Percentiles rank a stretch among this genome's conserved stretches.
These are phyloP conservation scores for Ogataea wickerhamii DNA, from an alignment of 805 yeast genomes.

Conservation along the genomic window DNA sequence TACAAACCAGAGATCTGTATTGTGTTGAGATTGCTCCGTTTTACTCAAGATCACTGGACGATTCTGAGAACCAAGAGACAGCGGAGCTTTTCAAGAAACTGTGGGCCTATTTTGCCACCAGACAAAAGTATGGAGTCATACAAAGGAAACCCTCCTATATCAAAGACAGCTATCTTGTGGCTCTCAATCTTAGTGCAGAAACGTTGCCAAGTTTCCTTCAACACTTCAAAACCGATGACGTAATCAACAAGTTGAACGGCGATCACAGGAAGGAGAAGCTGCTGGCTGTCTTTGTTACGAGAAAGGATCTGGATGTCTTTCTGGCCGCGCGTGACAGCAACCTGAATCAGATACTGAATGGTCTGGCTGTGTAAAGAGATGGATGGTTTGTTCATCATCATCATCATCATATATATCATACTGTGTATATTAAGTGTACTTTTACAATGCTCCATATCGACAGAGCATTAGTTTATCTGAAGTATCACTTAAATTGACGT, in stretches of 20 bases:
- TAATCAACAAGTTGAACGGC: slow-evolving; percentile 12
- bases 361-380: slow-evolving; percentile 10
- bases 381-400: background rate
- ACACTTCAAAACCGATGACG: slow-evolving; percentile 18
- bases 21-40: slow-evolving; percentile 41
- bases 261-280: slow-evolving; percentile 16
- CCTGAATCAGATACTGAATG: slow-evolving; percentile 16
- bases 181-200: slow-evolving; percentile 13
- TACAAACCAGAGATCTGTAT: slow-evolving; percentile 49
- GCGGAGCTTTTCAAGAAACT: slow-evolving; percentile 30
- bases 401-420: background rate
- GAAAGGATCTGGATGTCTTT: slow-evolving; percentile 18
- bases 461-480: background rate
- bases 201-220: slow-evolving; percentile 19
- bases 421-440: slow-evolving; percentile 8
- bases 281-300: slow-evolving; percentile 29
- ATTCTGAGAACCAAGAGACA: slow-evolving; percentile 24
- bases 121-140: slow-evolving; percentile 58
- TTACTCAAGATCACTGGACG: slow-evolving; percentile 18
- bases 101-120: slow-evolving; percentile 43
- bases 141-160: slow-evolving; percentile 46
- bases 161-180: slow-evolving; percentile 61
- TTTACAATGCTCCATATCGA: slow-evolving; percentile 7
- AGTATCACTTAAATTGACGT: too few relatives aligned
- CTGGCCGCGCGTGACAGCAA: slow-evolving; percentile 6